These are phyloP conservation scores for Tephrocybe sp. DNA, from an alignment of 768 basidiomycete species.

Conservation along the genomic window DNA sequence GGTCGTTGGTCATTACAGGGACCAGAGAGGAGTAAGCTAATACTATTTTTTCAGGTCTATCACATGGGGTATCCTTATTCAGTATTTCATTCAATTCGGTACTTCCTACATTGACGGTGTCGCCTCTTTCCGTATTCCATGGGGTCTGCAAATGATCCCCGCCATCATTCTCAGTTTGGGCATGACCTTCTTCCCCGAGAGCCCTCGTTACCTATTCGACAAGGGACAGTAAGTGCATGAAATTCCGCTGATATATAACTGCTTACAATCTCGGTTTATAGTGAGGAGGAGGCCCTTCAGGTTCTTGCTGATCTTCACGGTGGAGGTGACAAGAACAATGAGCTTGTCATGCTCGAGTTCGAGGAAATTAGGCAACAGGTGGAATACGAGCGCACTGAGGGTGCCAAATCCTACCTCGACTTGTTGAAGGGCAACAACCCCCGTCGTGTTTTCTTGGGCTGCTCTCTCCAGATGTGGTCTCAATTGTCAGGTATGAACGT, in stretches of 20 bases:
- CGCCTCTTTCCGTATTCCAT: conserved; percentile 78
- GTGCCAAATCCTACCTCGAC: conserved; percentile 68
- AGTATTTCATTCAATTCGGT: conserved; percentile 75
- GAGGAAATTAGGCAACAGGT: conserved; percentile 63
- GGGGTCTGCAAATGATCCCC: conserved; percentile 79
- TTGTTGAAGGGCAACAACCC: conserved; percentile 63
- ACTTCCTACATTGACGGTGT: conserved; percentile 69
- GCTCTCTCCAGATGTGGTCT: conserved; percentile 77
- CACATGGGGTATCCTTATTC: conserved; percentile 75
- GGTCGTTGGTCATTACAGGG: neutral
- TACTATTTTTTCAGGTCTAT: conserved; percentile 39
- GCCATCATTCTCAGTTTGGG: conserved; percentile 66
- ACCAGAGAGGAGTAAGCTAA: neutral
- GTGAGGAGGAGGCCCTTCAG: conserved; percentile 62
- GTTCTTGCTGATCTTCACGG: conserved; percentile 77
- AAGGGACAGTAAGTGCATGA: conserved; percentile 39
- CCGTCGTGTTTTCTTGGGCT: conserved; percentile 69
- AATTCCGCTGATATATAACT: neutral
- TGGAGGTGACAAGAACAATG: conserved; percentile 50
- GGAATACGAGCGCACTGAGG: conserved; percentile 62
- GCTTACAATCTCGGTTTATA: conserved; percentile 9
- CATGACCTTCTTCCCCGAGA: conserved; percentile 68
- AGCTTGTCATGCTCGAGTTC: conserved; percentile 67
- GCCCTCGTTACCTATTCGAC: conserved; percentile 72
- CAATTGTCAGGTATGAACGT: conserved; percentile 78